phyloP scores from a whole-genome alignment of 73 alveolate species.

The Durusdinium trenchii region DNA sequence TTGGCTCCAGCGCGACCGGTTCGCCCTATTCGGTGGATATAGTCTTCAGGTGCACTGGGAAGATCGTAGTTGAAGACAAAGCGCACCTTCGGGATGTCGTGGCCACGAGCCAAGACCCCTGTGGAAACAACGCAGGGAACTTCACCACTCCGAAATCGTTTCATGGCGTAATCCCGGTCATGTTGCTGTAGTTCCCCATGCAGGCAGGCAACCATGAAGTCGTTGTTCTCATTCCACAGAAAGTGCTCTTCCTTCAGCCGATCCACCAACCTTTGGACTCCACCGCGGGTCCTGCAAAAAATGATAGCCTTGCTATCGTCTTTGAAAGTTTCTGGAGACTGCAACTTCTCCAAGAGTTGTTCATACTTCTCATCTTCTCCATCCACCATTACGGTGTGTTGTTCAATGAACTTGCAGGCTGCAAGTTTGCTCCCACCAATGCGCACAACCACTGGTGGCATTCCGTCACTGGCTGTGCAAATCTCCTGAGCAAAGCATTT shows the following conservation, averaged over 20 bases:
- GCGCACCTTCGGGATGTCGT: conserved; percentile 62
- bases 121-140: conserved; percentile 40
- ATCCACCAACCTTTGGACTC: not conserved
- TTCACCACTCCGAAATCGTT: not conserved
- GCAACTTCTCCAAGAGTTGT: not conserved
- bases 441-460: conserved; percentile 40
- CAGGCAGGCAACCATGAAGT: not conserved
- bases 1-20: conserved; percentile 56
- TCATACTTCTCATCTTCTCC: conserved; percentile 26
- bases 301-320: conserved; percentile 39
- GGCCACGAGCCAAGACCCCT: conserved; percentile 57
- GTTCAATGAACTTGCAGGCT: conserved; percentile 31
- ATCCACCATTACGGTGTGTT: conserved; percentile 20
- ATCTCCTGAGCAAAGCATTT: not conserved
- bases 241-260: not conserved
- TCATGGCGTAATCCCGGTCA: conserved; percentile 49
- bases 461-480: conserved; percentile 30
- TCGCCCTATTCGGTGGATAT: conserved; percentile 54
- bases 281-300: conserved; percentile 47
- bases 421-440: conserved; percentile 36
- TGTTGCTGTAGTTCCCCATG: conserved; percentile 33
- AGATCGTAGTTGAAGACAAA: conserved; percentile 48
- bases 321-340: not conserved
- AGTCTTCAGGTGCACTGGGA: conserved; percentile 27
- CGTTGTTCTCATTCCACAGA: not conserved